These are phyloP conservation scores for Ammopiptanthus mongolicus DNA, from an alignment of 306 rosid species.

Conservation along the genomic window DNA sequence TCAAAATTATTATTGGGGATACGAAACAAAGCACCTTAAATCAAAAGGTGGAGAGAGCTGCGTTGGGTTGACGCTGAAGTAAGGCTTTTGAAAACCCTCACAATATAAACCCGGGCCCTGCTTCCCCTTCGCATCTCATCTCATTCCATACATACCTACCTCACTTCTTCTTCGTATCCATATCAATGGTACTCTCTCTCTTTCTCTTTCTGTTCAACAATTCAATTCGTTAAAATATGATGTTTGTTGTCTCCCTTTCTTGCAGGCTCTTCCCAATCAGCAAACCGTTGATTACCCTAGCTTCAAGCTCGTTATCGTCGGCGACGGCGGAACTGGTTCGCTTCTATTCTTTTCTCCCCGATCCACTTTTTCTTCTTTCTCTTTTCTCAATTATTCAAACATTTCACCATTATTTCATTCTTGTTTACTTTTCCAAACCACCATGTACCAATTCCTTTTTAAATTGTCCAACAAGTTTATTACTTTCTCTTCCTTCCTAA, in stretches of 20 bases:
- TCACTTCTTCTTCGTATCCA: not conserved
- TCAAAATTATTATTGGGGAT: too few species aligned
- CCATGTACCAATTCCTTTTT: too few species aligned
- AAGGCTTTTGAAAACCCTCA: too few species aligned
- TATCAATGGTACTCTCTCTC: not conserved
- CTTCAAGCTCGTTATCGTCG: slow-evolving; percentile 83
- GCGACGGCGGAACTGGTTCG: slow-evolving; percentile 82
- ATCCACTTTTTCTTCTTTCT: not conserved
- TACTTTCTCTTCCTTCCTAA: too few species aligned
- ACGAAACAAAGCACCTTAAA: too few species aligned
- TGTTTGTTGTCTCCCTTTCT: not conserved
- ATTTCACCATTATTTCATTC: too few species aligned
- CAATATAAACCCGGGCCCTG: too few species aligned
- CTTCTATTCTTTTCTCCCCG: not conserved
- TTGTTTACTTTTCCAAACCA: too few species aligned
- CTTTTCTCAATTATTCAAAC: too few species aligned
- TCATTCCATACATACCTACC: too few species aligned
- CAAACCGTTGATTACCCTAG: slow-evolving; percentile 74
- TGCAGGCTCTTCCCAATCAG: slow-evolving; percentile 72
- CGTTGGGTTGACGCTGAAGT: slow-evolving; percentile 38
- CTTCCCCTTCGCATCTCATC: too few species aligned
- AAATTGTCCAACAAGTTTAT: too few species aligned
- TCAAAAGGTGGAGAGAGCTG: slow-evolving; percentile 39
- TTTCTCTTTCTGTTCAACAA: not conserved
- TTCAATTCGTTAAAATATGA: not conserved